Base-by-base conservation (phyloP, 2,329 filamentous ascomycete species). In the Neonectria magnoliae region DNA sequence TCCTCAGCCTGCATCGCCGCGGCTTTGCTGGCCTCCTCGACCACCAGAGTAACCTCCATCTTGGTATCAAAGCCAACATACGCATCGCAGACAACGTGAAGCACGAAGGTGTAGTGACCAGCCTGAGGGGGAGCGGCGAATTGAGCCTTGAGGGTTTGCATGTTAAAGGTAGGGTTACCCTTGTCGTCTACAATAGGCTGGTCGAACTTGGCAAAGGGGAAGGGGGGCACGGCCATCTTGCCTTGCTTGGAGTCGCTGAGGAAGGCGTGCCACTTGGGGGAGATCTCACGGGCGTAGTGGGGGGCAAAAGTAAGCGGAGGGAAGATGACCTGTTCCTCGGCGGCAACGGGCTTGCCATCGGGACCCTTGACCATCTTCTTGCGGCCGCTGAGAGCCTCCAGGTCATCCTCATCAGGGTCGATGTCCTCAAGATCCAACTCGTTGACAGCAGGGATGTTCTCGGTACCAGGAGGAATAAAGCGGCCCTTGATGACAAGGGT, bases 71-170 rank as follows among this genome's bases (percentile, higher is more conserved):
- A 93, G 50, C 96, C 96, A 50, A 99, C 85, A 74, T 99, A 99
- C 76, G 93, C 94, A 80, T 99, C 96, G 76, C 94, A 98, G 58
- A 98, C 85, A 68, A 98, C 84, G 79, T 98, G 91, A 90, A 98
- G 92, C 66, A 94, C 91, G 77, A 99, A 99, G 1, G 92, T 94
- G 82, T 97, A 99, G 78, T 94, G 91, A 50, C 95, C 96, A 5
- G 93, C 88, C 77, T 97, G 93, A 25, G 95, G 94, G 47, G 96
- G 96, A 1, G 96, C 95, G 70, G 95, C 93, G 80, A 99, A 99
- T 78, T 98, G 93, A 78, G 97, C 95, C 85, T 97, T 98, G 75
- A 98, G 85, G 3, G 96, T 99, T 80, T 98, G 94, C 82, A 99
- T 91, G 74, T 94, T 91, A 82, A 93, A 99, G 2, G 96, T 98